phyloP scores from a whole-genome alignment of 805 yeast genomes.

The Wickerhamomyces silvicola region DNA sequence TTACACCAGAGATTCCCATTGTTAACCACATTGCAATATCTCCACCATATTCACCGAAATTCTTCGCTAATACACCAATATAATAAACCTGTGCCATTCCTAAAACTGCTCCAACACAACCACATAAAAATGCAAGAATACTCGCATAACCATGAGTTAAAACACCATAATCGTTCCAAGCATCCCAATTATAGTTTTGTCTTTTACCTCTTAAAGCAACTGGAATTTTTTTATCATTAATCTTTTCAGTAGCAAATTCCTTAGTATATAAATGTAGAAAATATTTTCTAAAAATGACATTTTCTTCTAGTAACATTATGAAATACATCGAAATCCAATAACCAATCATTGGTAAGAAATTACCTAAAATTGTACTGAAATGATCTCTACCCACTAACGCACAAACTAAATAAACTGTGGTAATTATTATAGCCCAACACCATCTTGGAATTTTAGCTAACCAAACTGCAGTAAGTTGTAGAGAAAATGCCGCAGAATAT shows the following conservation, averaged over 20 bases:
- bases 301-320: slow-evolving; percentile 66
- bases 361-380: slow-evolving; percentile 66
- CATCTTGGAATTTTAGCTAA: slow-evolving; percentile 70
- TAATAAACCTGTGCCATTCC: slow-evolving; percentile 89
- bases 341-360: slow-evolving; percentile 86
- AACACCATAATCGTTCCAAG: slow-evolving; percentile 58
- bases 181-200: slow-evolving; percentile 61
- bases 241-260: slow-evolving; percentile 31
- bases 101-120: slow-evolving; percentile 75
- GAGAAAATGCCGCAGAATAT: slow-evolving; percentile 75
- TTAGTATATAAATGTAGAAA: slow-evolving; percentile 35
- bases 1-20: slow-evolving; percentile 60
- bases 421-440: slow-evolving; percentile 61
- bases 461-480: slow-evolving; percentile 53
- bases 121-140: slow-evolving; percentile 53
- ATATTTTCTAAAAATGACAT: slow-evolving; percentile 54
- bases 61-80: slow-evolving; percentile 65
- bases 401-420: slow-evolving; percentile 58
- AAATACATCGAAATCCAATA: slow-evolving; percentile 86
- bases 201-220: slow-evolving; percentile 18
- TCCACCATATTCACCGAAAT: slow-evolving; percentile 63
- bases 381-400: slow-evolving; percentile 72
- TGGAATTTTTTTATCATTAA: slow-evolving; percentile 3
- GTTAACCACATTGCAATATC: slow-evolving; percentile 80
- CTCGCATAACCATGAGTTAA: slow-evolving; percentile 75